phyloP scores from a whole-genome alignment of 805 yeast genomes.

The Blastobotrys americana region DNA sequence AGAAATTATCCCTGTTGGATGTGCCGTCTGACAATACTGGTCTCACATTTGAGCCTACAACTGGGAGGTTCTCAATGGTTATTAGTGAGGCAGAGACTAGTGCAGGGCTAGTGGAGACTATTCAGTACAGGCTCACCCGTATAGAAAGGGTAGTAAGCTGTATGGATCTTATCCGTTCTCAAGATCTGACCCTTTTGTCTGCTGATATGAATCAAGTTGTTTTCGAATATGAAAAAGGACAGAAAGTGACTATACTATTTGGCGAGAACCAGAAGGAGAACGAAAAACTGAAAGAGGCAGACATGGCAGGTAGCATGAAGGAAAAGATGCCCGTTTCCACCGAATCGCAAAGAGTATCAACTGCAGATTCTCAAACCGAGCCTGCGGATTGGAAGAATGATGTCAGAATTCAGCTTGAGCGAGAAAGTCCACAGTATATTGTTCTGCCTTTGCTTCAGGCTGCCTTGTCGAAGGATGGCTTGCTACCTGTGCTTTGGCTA shows the following conservation, averaged over 20 bases:
- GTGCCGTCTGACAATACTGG: constrained; percentile 20
- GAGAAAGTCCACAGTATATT: constrained; percentile 23
- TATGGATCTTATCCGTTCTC: constrained; percentile 24
- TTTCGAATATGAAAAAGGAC: constrained; percentile 24
- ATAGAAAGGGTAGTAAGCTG: constrained; percentile 29
- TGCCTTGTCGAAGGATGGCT: constrained; percentile 23
- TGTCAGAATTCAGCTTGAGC: constrained; percentile 17
- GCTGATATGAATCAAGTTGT: constrained; percentile 26
- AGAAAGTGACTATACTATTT: constrained; percentile 8
- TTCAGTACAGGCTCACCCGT: constrained; percentile 18
- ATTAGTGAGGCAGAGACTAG: constrained; percentile 2
- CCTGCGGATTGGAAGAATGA: neutral
- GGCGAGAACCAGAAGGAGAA: neutral
- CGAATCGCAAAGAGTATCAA: neutral
- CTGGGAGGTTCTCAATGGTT: constrained; percentile 16
- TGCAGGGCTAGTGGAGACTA: constrained; percentile 8
- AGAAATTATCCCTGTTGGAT: constrained; percentile 4
- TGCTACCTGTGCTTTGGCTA: constrained; percentile 23
- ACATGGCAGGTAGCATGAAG: neutral
- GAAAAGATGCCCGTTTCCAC: too few species aligned
- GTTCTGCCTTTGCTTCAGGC: constrained; percentile 25
- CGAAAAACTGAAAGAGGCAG: neutral
- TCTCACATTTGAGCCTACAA: constrained; percentile 22
- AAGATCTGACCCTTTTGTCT: constrained; percentile 21
- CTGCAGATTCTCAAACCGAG: neutral